Base-by-base conservation (phyloP, 768 basidiomycete species). In the Mycena capillaripes region DNA sequence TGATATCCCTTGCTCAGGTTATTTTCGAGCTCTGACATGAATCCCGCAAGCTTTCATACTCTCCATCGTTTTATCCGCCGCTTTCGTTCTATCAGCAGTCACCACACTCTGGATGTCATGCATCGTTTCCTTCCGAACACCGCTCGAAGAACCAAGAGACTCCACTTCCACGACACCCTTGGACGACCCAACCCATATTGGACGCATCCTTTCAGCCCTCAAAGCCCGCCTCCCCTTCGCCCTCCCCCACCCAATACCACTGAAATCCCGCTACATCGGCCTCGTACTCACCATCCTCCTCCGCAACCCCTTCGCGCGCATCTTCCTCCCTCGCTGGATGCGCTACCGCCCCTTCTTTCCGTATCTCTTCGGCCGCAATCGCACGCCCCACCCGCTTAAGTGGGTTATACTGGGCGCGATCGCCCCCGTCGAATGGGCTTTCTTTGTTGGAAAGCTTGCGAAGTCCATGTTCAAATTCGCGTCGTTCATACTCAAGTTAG, bases 231-330 rank as follows among this genome's bases (percentile, higher is more conserved):
- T 12, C 5, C 25, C 4, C n/a, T n/a, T n/a, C n/a, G n/a, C n/a
- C n/a, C n/a, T n/a, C n/a, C n/a, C n/a, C n/a, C n/a, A n/a, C n/a
- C n/a, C n/a, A n/a, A n/a, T n/a, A n/a, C n/a, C n/a, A n/a, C n/a
- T n/a, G n/a, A n/a, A n/a, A n/a, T n/a, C n/a, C n/a, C n/a, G n/a
- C n/a, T 17, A 25, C 12, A 2, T 21, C 17, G 23, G 19, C 11
- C 27, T 55, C 52, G 14, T 65, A 14, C 25, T 21, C 34, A 7
- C 17, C 63, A 16, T 65, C 25, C 32, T 65, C 50, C 19, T 65
- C 50, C 63, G 63, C 50, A 65, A 65, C 52, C 9, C 46, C 63
- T 30, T 65, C 50, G 63, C 50, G 2, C 52, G 63, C 34, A 65
- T 55, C 52, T 55, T 65, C 63, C 63, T 65, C 25, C 52, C 64